Evolutionary conservation across 768 basidiomycete species (phyloP), one percentile per base, ranked within the genome.

Genomic region (Hortiboletus campestris): DNA sequence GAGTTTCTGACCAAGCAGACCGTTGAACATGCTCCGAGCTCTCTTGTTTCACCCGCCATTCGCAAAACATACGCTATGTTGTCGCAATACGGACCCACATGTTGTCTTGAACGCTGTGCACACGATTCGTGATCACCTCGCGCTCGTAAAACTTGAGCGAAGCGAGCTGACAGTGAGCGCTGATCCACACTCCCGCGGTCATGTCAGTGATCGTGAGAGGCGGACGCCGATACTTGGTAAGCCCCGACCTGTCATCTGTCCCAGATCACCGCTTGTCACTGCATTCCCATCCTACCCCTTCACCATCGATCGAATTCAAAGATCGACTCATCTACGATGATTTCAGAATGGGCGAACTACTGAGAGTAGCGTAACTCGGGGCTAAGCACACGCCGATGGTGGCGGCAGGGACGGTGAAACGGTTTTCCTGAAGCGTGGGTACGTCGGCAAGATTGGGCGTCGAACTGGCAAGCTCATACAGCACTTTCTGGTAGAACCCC

Each of bases 181-280:
- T 49, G 60, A 60, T 61, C 42, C 38, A 28, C 60, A 2, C 51
- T 53, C 61, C 40, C 48, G 47, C 58, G 60, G 46, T 14, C 19
- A 42, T 2, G n/a, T 41, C 34, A 10, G 29, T 61, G 20, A 42
- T 4, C 46, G 43, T 57, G 58, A 19, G 57, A 53, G 29, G 9
- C 9, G 13, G 25, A 14, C 19, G n/a, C 6, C 35, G 10, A 35
- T 22, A 9, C 29, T 32, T 7, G 35, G 2, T 2, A 4, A 5
- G 19, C 14, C 22, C 11, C 10, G 31, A 32, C 25, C n/a, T 8
- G 25, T 25, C 25, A 25, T 25, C 25, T 25, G n/a, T 17, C 16
- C 34, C 28, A 17, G 7, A 19, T 10, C 43, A 8, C 13, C 6
- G 36, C 35, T 55, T 25, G 56, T 34, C 14, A 52, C 22, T 34